phyloP scores from a whole-genome alignment of 2,329 filamentous ascomycete species.

The Akanthomyces lecanii region DNA sequence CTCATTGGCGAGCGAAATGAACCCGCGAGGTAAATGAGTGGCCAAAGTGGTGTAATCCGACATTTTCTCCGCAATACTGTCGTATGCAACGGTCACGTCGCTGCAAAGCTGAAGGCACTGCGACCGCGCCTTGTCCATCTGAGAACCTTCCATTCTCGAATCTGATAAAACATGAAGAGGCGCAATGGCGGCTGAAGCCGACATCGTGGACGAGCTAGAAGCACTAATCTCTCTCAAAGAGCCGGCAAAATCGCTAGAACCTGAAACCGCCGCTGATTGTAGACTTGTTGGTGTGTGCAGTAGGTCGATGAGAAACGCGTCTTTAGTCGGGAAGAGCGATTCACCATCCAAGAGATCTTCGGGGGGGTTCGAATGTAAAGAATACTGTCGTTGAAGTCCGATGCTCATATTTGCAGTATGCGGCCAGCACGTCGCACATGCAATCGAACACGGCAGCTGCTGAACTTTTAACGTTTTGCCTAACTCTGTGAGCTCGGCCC shows the following conservation, averaged over 20 bases:
- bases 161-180: not conserved
- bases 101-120: not conserved
- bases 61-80: conserved; percentile 7
- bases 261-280: not conserved
- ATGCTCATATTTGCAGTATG: not conserved
- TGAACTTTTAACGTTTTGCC: not conserved
- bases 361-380: not conserved
- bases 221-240: not conserved
- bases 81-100: not conserved
- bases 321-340: not conserved
- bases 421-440: not conserved
- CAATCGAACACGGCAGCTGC: not conserved
- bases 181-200: not conserved
- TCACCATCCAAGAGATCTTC: not conserved
- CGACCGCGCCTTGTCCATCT: not conserved
- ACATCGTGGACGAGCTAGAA: not conserved
- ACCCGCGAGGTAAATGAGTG: conserved; percentile 44
- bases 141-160: not conserved
- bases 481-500: not conserved
- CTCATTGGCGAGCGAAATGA: conserved; percentile 57
- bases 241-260: not conserved
- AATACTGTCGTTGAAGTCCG: not conserved
- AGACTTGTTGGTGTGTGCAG: not conserved
- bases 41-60: not conserved
- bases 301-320: not conserved